A percentile compares a stretch with the other conserved stretches of the same genome.
These are phyloP conservation scores for Lentinula detonsa DNA, from an alignment of 768 basidiomycete species.

Conservation along the genomic window DNA sequence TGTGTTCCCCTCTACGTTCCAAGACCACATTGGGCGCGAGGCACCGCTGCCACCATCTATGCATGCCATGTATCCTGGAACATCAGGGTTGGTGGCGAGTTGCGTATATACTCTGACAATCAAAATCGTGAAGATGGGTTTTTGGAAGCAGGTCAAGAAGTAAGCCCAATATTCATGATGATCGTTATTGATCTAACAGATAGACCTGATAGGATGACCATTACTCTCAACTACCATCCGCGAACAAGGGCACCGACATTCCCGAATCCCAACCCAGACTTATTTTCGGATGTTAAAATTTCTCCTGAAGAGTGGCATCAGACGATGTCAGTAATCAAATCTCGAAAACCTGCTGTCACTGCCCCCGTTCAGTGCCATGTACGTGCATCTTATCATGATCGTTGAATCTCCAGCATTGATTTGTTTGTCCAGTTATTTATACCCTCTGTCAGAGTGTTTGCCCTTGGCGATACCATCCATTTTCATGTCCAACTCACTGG, in stretches of 20 bases:
- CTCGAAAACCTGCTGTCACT: background rate
- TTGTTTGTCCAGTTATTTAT: constrained; percentile 47
- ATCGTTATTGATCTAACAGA: background rate
- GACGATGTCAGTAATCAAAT: constrained; percentile 4
- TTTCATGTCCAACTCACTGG: constrained; percentile 61
- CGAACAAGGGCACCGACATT: constrained; percentile 6
- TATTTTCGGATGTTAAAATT: constrained; percentile 8
- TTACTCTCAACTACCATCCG: constrained; percentile 11
- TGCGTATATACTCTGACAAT: constrained; percentile 43
- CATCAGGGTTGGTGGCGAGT: constrained; percentile 31
- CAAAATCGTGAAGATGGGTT: constrained; percentile 24
- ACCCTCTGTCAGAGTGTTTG: constrained; percentile 49
- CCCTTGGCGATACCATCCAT: constrained; percentile 50
- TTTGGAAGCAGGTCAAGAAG: constrained; percentile 43
- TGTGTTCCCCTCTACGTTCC: constrained; percentile 6
- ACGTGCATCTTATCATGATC: background rate
- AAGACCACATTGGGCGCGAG: background rate
- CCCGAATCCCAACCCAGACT: background rate
- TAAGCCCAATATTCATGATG: constrained; percentile 16
- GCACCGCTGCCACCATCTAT: constrained; percentile 8
- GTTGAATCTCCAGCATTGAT: background rate
- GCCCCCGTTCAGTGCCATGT: constrained; percentile 6
- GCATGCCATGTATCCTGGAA: constrained; percentile 9
- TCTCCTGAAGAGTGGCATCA: constrained; percentile 13
- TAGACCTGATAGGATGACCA: background rate